Conservation (phyloP, 1,139 yeast genomes). For the Arxiozyma slooffiae region DNA sequence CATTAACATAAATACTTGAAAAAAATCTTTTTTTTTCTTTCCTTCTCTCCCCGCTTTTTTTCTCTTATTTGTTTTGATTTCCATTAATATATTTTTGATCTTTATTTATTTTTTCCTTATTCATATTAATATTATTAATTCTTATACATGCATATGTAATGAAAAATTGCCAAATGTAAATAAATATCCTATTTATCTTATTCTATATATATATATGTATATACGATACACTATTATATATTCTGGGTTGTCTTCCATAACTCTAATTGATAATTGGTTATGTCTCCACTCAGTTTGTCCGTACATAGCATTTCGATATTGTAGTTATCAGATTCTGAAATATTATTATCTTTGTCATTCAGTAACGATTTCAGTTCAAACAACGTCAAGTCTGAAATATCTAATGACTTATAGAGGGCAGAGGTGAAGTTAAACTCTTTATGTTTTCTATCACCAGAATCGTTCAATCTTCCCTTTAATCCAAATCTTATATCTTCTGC, state of each 20-base stretch:
- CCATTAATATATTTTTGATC: background rate
- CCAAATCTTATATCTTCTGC: slow-evolving; percentile 11
- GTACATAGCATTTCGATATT: slow-evolving; percentile 25
- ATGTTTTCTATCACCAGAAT: background rate
- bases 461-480: slow-evolving; percentile 9
- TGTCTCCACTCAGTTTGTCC: slow-evolving; percentile 17
- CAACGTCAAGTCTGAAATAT: slow-evolving; percentile 15
- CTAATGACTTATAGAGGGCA: slow-evolving; percentile 8
- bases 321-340: slow-evolving; percentile 9
- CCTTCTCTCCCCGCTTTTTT: too few species aligned
- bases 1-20: too few species aligned
- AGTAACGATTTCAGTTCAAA: slow-evolving; percentile 15
- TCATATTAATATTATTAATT: too few species aligned
- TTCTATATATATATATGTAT: background rate
- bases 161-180: background rate
- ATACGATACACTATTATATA: background rate
- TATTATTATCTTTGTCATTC: slow-evolving; percentile 1
- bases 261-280: slow-evolving; percentile 21
- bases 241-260: slow-evolving; percentile 22
- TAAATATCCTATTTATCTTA: background rate
- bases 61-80: too few species aligned
- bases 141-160: background rate
- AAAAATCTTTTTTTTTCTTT: too few species aligned
- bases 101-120: too few species aligned
- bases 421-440: slow-evolving; percentile 3